These are phyloP conservation scores for Phoenix dactylifera DNA, from an alignment of 176 grass and related monocot species.

Conservation along the genomic window DNA sequence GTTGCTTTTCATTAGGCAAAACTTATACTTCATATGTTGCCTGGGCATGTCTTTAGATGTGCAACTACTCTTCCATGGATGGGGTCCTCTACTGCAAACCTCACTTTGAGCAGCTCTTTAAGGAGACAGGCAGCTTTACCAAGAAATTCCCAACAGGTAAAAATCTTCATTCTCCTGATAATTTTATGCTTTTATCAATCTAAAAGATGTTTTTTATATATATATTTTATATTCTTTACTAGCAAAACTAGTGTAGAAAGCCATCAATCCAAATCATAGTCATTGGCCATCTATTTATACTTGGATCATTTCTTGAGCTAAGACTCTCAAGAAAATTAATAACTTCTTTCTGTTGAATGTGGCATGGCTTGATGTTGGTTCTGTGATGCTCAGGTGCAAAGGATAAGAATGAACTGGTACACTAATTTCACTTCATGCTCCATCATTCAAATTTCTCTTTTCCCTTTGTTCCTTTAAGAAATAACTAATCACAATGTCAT, in stretches of 20 bases:
- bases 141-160: conserved; percentile 56
- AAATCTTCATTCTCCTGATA: background rate
- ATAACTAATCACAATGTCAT: background rate
- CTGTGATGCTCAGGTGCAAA: conserved; percentile 34
- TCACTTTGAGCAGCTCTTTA: conserved; percentile 76
- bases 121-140: conserved; percentile 50
- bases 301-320: no score
- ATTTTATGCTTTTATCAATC: no score
- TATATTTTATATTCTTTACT: no score
- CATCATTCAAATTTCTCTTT: conserved; percentile 6
- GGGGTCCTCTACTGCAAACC: conserved; percentile 68
- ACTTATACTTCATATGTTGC: no score
- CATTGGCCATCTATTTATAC: no score
- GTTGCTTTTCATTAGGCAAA: no score
- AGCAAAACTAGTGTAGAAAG: no score
- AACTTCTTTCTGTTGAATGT: background rate
- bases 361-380: background rate
- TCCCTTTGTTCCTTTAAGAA: conserved; percentile 7
- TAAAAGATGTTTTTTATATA: no score
- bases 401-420: conserved; percentile 49
- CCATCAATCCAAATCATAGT: no score
- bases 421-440: background rate
- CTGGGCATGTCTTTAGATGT: conserved; percentile 36
- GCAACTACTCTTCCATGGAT: conserved; percentile 63
- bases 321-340: conserved; percentile 6